Conservation (phyloP, 192 early-diverging fungal species). For the Rhizoclosmatium sp. region DNA sequence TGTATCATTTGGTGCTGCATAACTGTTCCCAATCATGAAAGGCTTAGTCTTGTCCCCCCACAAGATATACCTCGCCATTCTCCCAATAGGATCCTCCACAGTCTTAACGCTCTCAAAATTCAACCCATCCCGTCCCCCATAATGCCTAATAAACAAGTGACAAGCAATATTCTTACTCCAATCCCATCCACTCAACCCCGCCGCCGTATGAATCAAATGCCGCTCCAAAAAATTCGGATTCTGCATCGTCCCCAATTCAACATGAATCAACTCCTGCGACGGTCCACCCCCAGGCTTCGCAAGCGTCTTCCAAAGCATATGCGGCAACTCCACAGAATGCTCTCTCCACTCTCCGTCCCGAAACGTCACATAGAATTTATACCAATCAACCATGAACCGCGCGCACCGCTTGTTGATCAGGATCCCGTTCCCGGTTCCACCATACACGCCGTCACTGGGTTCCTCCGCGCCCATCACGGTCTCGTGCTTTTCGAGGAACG, state of each 20-base stretch:
- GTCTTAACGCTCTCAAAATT: slow-evolving; percentile 14
- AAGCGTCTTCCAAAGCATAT: background rate
- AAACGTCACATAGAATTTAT: slow-evolving; percentile 47
- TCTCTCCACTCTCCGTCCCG: background rate
- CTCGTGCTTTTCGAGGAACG: slow-evolving; percentile 49
- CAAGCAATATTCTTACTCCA: slow-evolving; percentile 4
- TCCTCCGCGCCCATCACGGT: slow-evolving; percentile 59
- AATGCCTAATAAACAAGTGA: background rate
- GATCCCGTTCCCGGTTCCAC: slow-evolving; percentile 56
- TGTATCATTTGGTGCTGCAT: background rate
- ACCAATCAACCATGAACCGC: slow-evolving; percentile 57
- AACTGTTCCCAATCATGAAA: background rate
- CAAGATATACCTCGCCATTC: slow-evolving; percentile 3
- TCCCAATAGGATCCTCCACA: background rate
- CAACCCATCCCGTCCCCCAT: background rate
- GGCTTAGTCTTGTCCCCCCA: slow-evolving; percentile 5
- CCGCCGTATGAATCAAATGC: background rate
- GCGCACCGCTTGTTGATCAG: slow-evolving; percentile 52
- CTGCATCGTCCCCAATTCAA: background rate
- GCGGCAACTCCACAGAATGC: background rate
- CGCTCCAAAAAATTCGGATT: background rate
- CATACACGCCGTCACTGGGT: slow-evolving; percentile 38
- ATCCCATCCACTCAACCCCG: background rate
- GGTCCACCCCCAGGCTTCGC: background rate
- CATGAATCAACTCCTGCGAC: background rate